phyloP scores from a whole-genome alignment of 2,329 filamentous ascomycete genomes.

The Colletotrichum scovillei region DNA sequence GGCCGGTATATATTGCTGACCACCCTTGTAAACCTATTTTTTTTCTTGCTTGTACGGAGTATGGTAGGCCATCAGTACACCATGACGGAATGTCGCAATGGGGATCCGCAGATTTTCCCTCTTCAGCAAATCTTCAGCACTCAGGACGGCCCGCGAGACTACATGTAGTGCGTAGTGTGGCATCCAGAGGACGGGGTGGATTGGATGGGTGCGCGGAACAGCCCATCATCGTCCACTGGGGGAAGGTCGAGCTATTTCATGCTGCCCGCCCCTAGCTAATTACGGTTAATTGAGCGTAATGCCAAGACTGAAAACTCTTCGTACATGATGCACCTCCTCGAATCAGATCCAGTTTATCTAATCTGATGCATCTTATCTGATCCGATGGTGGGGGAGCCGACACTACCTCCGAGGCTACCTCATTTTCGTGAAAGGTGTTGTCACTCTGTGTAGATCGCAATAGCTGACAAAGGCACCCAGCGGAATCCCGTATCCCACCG shows the following conservation, averaged over 20 bases:
- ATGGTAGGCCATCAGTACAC: neutral
- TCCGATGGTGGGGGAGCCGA: neutral
- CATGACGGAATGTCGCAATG: neutral
- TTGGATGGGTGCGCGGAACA: neutral
- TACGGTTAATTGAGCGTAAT: constrained; percentile 8
- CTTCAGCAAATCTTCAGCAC: neutral
- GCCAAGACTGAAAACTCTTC: constrained; percentile 23
- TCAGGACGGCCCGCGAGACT: neutral
- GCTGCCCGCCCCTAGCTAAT: neutral
- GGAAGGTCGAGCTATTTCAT: neutral
- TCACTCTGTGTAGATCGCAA: neutral
- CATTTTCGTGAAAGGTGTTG: neutral
- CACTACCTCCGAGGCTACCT: constrained; percentile 9
- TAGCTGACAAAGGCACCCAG: neutral
- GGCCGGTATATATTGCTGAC: neutral
- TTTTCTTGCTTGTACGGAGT: neutral
- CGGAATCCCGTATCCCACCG: neutral
- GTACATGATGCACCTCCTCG: constrained; percentile 5
- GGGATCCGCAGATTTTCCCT: neutral
- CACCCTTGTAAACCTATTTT: neutral
- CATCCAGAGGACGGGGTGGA: neutral
- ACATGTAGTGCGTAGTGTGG: neutral
- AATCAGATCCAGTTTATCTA: constrained; percentile 24
- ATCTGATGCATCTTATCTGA: constrained; percentile 34
- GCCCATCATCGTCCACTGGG: neutral